Conservation (phyloP, 164 flowering plant genomes). For the Aristolochia fimbriata region DNA sequence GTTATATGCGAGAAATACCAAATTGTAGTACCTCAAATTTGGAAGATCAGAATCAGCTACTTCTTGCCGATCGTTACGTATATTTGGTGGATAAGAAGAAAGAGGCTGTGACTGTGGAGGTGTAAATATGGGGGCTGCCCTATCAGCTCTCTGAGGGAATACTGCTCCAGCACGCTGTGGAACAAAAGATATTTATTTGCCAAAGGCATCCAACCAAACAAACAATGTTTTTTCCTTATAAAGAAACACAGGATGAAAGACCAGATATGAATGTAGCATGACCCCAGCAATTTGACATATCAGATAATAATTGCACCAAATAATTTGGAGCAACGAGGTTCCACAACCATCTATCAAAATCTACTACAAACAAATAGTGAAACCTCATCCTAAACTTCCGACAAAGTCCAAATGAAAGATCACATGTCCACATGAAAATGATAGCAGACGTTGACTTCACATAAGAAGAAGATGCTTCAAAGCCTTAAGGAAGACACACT, state of each 20-base stretch:
- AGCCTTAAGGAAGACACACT: neutral
- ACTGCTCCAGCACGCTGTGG: constrained; percentile 94
- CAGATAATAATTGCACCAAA: too few species aligned
- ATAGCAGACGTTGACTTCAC: neutral
- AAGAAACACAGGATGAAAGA: neutral
- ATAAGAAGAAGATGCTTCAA: neutral
- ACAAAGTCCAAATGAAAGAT: too few species aligned
- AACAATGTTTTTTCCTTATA: neutral
- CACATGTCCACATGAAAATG: too few species aligned
- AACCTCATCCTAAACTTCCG: too few species aligned
- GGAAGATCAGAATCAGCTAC: constrained; percentile 72
- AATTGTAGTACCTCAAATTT: constrained; percentile 51
- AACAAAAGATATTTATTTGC: neutral
- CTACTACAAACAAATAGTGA: too few species aligned
- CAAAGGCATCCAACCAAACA: neutral
- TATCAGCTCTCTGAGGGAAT: constrained; percentile 82
- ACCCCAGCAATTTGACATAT: too few species aligned
- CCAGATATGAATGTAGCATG: too few species aligned
- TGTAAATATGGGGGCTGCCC: constrained; percentile 73
- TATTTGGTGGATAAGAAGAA: constrained; percentile 56
- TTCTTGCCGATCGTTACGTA: constrained; percentile 39
- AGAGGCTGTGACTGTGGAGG: constrained; percentile 88
- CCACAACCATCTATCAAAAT: too few species aligned
- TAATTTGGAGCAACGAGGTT: too few species aligned
- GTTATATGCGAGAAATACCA: too few species aligned